These are phyloP conservation scores for Mycena latifolia DNA, from an alignment of 768 basidiomycete genomes.

Conservation along the genomic window DNA sequence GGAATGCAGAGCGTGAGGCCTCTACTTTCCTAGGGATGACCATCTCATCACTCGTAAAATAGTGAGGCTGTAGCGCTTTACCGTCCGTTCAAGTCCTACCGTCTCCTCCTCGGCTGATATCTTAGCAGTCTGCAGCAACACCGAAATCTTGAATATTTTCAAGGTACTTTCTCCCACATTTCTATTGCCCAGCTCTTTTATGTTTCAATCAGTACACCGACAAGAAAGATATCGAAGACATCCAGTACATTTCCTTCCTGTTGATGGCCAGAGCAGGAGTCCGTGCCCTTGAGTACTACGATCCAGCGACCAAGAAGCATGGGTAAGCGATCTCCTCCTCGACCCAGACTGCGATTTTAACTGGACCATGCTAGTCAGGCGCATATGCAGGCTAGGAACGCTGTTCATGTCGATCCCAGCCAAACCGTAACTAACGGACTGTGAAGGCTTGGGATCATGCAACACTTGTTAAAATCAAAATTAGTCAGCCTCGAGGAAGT, in stretches of 20 bases:
- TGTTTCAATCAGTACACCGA: constrained; percentile 66
- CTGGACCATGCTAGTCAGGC: constrained; percentile 76
- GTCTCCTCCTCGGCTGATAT: constrained; percentile 10
- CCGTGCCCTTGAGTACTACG: constrained; percentile 85
- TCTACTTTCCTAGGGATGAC: constrained; percentile 70
- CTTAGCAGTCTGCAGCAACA: constrained; percentile 75
- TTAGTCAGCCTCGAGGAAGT: constrained; percentile 80
- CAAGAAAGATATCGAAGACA: constrained; percentile 76
- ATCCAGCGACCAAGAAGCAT: constrained; percentile 82
- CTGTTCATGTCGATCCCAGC: no score
- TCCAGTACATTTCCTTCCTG: constrained; percentile 86
- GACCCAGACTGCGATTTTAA: no score
- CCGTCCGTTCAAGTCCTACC: constrained; percentile 59
- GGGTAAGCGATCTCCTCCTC: no score
- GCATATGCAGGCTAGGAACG: constrained; percentile 90
- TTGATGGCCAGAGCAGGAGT: constrained; percentile 90
- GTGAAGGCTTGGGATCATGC: constrained; percentile 82
- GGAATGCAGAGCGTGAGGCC: constrained; percentile 92
- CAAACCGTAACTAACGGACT: background rate
- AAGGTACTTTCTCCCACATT: constrained; percentile 55
- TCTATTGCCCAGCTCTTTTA: background rate
- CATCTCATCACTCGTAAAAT: background rate
- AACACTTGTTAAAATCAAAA: constrained; percentile 78
- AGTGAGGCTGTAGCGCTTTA: constrained; percentile 84
- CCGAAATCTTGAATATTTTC: constrained; percentile 85